A percentile compares a stretch with the other conserved stretches of the same genome.
Evolutionary conservation across 768 basidiomycete genomes (phyloP).

Genomic region (Gymnopilus dilepis): DNA sequence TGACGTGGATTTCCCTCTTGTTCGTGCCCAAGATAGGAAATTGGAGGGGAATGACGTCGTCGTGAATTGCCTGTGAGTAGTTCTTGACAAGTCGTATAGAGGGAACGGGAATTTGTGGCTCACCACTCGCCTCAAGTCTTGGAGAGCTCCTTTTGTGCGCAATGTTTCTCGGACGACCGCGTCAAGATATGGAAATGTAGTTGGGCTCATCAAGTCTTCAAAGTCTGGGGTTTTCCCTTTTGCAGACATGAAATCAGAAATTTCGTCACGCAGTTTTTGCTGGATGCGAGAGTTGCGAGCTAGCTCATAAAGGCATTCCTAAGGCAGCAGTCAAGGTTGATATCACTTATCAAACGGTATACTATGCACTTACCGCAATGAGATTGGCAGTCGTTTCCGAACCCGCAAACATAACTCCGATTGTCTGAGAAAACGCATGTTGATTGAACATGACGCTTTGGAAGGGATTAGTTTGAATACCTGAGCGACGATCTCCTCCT

Average conservation of each 20-base stretch:
- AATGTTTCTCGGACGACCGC: conserved; percentile 3
- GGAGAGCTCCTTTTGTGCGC: conserved; percentile 3
- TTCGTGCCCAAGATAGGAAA: conserved; percentile 5
- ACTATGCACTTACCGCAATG: not conserved
- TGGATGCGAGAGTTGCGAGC: conserved; percentile 2
- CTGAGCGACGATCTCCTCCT: conserved; percentile 4
- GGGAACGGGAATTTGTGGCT: not conserved
- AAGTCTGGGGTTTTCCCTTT: not conserved
- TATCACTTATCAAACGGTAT: not conserved
- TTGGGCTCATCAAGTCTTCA: conserved; percentile 5
- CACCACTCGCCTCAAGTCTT: conserved; percentile 6
- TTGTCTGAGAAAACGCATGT: not conserved
- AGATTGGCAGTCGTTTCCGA: conserved; percentile 8
- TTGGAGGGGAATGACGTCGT: conserved; percentile 9
- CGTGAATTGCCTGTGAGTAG: conserved; percentile 2
- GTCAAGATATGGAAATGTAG: conserved; percentile 4
- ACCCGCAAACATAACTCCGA: conserved; percentile 1
- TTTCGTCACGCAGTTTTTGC: conserved; percentile 3
- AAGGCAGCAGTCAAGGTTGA: not conserved
- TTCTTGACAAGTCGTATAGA: not conserved
- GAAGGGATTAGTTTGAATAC: not conserved
- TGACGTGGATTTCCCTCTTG: conserved; percentile 6
- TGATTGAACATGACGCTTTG: not conserved
- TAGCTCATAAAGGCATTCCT: conserved; percentile 8
- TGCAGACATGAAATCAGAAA: not conserved